Evolutionary conservation across 306 rosid species (phyloP), one percentile per base, ranked within the genome.

Genomic region (Castanospermum australe): DNA sequence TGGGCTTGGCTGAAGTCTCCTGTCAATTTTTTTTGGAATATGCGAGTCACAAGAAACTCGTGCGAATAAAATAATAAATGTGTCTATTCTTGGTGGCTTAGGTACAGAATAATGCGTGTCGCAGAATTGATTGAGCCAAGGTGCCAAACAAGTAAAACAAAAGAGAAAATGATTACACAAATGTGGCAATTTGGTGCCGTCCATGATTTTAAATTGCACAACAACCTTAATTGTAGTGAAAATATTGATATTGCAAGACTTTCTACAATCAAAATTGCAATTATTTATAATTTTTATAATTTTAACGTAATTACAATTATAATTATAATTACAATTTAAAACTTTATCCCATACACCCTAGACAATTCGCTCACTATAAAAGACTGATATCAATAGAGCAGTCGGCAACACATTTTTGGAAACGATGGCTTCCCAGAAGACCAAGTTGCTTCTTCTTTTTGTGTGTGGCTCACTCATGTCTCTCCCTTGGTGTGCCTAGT

Each of bases 391-490:
- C 45, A 75, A 35, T 15, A 25, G 2, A 78, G n/a, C 33, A 65
- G 35, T 55, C 25, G 35, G 15, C 7, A 54, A 68, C n/a, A 67
- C 66, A 66, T 76, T 60, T 52, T 11, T 18, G 15, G 24, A 63
- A 25, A 78, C 55, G 51, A 83, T 84, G 90, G 82, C 57, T 86
- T 79, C 24, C 57, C 80, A 20, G 4, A 83, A 36, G 82, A 77
- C 52, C 28, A 74, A 59, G 57, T 21, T 79, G 47, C 47, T 75
- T 74, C 5, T 83, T 5, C 39, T 67, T 35, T 78, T 83, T 0
- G 10, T 65, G 11, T 24, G 18, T 25, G 50, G 55, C 65, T 65
- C 76, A 24, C 55, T 73, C 6, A 12, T 81, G 83, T 82, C 35
- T 84, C 52, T 76, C 90, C 54, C 65, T 66, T 22, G 45, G 85